Conservation (phyloP, 2,329 filamentous ascomycete genomes). For the Trichoderma lentiforme region DNA sequence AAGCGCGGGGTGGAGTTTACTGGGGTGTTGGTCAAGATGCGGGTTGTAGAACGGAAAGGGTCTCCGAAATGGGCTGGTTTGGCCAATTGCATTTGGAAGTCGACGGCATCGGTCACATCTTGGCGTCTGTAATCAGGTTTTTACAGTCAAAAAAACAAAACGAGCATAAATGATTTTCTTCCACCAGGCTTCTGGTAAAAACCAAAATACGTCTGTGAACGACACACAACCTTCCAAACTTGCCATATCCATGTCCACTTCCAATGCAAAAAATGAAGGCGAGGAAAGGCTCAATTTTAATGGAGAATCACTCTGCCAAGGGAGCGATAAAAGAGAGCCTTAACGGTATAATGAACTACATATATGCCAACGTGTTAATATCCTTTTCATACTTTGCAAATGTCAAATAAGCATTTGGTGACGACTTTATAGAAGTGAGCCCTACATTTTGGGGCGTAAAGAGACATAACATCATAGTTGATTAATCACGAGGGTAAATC, state of each 20-base stretch:
- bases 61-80: slow-evolving; percentile 54
- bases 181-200: slow-evolving; percentile 25
- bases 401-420: background rate
- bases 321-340: background rate
- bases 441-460: background rate
- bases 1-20: slow-evolving; percentile 21
- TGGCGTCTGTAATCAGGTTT: slow-evolving; percentile 65
- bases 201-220: slow-evolving; percentile 31
- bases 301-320: background rate
- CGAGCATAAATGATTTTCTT: slow-evolving; percentile 38
- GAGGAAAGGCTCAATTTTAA: background rate
- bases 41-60: slow-evolving; percentile 46
- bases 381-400: background rate
- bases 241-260: background rate
- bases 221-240: slow-evolving; percentile 18
- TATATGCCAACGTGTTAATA: background rate
- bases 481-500: background rate
- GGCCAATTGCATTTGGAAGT: slow-evolving; percentile 65
- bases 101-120: slow-evolving; percentile 62
- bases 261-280: background rate
- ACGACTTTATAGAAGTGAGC: background rate
- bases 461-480: background rate
- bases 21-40: slow-evolving; percentile 21
- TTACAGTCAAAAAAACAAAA: slow-evolving; percentile 56
- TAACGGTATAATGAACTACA: background rate